phyloP scores from a whole-genome alignment of 176 grass and related monocot species.

The Carex myosuroides region DNA sequence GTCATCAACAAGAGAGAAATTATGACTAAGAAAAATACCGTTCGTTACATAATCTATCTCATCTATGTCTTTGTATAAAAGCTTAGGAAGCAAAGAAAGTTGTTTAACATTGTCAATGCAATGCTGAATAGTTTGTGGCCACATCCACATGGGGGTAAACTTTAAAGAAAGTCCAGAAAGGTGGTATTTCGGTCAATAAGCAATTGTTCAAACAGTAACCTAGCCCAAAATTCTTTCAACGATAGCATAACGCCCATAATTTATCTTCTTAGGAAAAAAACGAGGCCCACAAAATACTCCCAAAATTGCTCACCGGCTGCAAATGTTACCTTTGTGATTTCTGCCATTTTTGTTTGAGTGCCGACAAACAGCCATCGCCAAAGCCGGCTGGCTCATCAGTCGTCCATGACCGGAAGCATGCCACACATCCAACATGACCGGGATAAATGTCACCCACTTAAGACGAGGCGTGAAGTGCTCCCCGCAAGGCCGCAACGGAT shows the following conservation, averaged over 20 bases:
- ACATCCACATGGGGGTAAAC: too few relatives aligned
- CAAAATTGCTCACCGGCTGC: not conserved
- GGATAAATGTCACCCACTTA: not conserved
- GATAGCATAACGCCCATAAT: not conserved
- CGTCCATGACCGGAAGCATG: not conserved
- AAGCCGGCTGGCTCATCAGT: not conserved
- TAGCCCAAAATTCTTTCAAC: not conserved
- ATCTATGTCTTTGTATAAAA: not conserved
- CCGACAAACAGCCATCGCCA: not conserved
- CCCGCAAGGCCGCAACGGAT: not conserved
- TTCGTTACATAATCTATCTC: too few relatives aligned
- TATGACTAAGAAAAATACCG: too few relatives aligned
- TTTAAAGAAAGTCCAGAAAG: too few relatives aligned
- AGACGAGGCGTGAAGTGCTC: not conserved
- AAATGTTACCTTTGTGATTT: too few relatives aligned
- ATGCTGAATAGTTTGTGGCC: not conserved
- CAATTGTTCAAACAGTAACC: not conserved
- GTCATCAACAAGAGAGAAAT: too few relatives aligned
- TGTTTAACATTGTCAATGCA: not conserved
- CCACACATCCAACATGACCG: not conserved
- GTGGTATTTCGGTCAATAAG: not conserved
- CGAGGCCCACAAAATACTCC: not conserved
- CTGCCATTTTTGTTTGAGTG: not conserved
- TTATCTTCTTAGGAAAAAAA: not conserved
- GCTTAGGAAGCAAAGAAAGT: not conserved